Evolutionary conservation across 2,329 filamentous ascomycete genomes (phyloP).

Genomic region (Tolypocladium guangdongense): DNA sequence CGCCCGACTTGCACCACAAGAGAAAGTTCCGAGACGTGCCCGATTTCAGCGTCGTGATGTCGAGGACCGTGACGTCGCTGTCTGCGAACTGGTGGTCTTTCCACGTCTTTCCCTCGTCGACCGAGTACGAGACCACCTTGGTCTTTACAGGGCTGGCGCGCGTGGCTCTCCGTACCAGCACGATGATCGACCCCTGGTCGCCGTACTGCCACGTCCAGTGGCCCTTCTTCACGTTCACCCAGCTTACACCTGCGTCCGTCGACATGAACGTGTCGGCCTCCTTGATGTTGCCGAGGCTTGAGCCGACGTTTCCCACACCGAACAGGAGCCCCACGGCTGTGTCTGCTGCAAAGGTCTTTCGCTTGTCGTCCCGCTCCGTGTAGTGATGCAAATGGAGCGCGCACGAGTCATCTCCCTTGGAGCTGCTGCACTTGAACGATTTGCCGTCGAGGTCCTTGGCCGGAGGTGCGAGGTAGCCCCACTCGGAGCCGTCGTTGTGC

Average conservation of each 20-base stretch:
- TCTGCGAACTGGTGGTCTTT: conserved; percentile 61
- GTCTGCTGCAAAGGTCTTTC: conserved; percentile 78
- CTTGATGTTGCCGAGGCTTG: conserved; percentile 50
- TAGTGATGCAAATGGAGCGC: conserved; percentile 91
- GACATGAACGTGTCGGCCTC: conserved; percentile 88
- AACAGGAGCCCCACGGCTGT: conserved; percentile 88
- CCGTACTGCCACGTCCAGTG: conserved; percentile 90
- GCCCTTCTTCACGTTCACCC: conserved; percentile 79
- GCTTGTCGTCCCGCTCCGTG: conserved; percentile 74
- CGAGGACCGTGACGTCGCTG: conserved; percentile 59
- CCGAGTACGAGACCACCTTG: conserved; percentile 60
- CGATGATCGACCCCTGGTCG: conserved; percentile 86
- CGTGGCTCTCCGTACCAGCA: conserved; percentile 65
- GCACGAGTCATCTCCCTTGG: conserved; percentile 54
- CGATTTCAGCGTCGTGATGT: conserved; percentile 80
- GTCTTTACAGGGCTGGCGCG: conserved; percentile 59
- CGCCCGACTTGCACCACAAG: conserved; percentile 61
- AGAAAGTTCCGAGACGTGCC: conserved; percentile 88
- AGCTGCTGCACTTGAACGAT: conserved; percentile 54
- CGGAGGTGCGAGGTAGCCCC: conserved; percentile 68
- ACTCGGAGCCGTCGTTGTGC: conserved; percentile 90
- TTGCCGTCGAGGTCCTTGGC: conserved; percentile 59
- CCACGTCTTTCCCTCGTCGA: conserved; percentile 77
- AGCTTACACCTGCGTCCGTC: conserved; percentile 78
- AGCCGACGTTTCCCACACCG: conserved; percentile 81